Base-by-base conservation (phyloP, 1,284 basidiomycete species). In the Gomphus sp. region DNA sequence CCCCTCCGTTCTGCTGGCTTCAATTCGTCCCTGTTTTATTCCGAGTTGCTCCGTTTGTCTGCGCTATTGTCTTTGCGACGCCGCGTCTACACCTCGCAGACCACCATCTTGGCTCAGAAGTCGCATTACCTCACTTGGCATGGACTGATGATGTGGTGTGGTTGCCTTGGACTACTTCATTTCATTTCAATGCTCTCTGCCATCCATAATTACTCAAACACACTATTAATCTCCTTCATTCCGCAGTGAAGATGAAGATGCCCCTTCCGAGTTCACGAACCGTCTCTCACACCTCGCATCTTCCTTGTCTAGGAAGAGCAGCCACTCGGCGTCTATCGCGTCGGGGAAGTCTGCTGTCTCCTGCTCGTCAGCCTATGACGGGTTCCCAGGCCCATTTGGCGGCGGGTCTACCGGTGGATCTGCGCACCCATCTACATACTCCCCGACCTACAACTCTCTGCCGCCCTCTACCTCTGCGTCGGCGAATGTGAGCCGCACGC, bases 171-270 rank as follows among this genome's bases (percentile, higher is more conserved):
- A 28, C 28, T 28, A 28, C 28, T 28, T 28, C 4, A 28, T 28
- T 28, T 28, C 28, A 28, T 28, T 28, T 28, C 4, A 28, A 28
- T 28, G 4, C 28, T 28, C 28, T 4, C 4, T 28, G 28, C 28
- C 4, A 28, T 28, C 28, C 28, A 28, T 2, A 28, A 28, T 4
- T 28, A 22, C 37, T 6, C 36, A 3, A 34, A 49, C 41, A 14
- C 6, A n/a, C 18, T 18, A 45, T 16, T 28, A 28, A 28, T 28
- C 16, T 12, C 52, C 3, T n/a, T 3, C 14, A 4, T 28, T n/a
- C 52, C 37, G 55, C 68, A 86, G 85, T 62, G 87, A 91, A 73
- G 89, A 91, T 68, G 89, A 91, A 72, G 85, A 87, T 61, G 87
- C 88, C 0, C 89, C 89, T 1, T 87, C 85, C 0, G 79, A 82